Percentiles rank a stretch among this genome's conserved stretches.
Conservation (phyloP, 2,329 filamentous ascomycete species). For the Penicillium occitanis region DNA sequence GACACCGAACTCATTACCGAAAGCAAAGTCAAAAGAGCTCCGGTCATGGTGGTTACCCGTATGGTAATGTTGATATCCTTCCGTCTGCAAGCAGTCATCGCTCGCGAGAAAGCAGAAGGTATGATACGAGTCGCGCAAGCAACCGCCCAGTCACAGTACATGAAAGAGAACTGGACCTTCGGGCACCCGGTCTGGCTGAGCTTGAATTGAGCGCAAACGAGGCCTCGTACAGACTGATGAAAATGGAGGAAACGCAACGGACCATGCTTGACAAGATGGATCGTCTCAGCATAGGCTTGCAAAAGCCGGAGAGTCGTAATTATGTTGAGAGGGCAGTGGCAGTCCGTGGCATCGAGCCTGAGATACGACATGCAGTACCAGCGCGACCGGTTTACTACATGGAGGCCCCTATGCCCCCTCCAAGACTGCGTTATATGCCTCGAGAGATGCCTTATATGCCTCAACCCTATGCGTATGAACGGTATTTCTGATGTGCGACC, state of each 20-base stretch:
- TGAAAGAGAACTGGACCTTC: not conserved
- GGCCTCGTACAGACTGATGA: constrained; percentile 6
- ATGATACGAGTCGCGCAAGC: not conserved
- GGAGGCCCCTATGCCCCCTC: constrained; percentile 24
- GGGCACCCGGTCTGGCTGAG: constrained; percentile 2
- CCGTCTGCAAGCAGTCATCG: constrained; percentile 26
- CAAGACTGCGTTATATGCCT: constrained; percentile 23
- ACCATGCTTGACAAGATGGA: not conserved
- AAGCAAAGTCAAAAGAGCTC: constrained; percentile 24
- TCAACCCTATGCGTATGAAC: constrained; percentile 14
- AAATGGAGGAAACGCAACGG: constrained; percentile 5
- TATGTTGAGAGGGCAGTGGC: not conserved
- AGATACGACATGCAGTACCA: not conserved
- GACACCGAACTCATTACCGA: constrained; percentile 32
- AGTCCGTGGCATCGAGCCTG: constrained; percentile 1
- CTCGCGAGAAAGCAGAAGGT: not conserved
- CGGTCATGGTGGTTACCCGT: constrained; percentile 20
- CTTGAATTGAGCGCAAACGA: not conserved
- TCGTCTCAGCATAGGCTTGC: not conserved
- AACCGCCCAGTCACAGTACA: constrained; percentile 5
- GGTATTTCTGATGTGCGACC: constrained; percentile 11
- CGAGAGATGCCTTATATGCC: constrained; percentile 19
- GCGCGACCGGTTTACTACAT: constrained; percentile 15
- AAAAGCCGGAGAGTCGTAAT: not conserved
- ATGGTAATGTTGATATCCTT: constrained; percentile 28